Conservation (phyloP, 2,329 filamentous ascomycete genomes). For the Trichoderma cornu-damae region DNA sequence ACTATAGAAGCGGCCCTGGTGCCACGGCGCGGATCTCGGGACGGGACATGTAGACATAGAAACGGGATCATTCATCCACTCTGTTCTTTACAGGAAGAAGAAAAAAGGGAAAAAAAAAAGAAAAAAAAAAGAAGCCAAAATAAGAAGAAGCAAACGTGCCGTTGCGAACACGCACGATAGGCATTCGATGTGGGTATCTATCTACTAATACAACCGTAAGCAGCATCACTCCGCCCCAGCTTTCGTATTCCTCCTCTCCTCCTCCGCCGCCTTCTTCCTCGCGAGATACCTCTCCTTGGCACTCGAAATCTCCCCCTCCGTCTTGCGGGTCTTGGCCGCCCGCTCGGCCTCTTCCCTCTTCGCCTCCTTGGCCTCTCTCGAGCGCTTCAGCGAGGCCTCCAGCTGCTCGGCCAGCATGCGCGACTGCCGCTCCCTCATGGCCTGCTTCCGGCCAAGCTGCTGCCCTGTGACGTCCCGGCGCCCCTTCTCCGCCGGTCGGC, state of each 20-base stretch:
- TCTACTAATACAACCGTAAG: neutral
- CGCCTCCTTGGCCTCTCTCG: slow-evolving; percentile 62
- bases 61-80: slow-evolving; percentile 8
- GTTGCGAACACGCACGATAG: neutral
- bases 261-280: slow-evolving; percentile 68
- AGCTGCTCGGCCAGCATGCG: slow-evolving; percentile 75
- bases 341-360: slow-evolving; percentile 59
- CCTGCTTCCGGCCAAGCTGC: slow-evolving; percentile 51
- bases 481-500: slow-evolving; percentile 28
- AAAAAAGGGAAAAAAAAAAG: neutral
- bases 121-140: neutral
- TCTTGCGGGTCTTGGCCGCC: slow-evolving; percentile 71
- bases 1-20: slow-evolving; percentile 11
- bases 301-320: slow-evolving; percentile 66
- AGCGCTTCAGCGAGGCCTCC: slow-evolving; percentile 65
- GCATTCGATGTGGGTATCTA: slow-evolving; percentile 29
- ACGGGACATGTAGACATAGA: slow-evolving; percentile 6
- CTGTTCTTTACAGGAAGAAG: neutral
- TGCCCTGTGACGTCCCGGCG: slow-evolving; percentile 38
- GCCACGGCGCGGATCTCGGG: slow-evolving; percentile 1
- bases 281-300: slow-evolving; percentile 76
- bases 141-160: neutral
- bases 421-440: slow-evolving; percentile 69
- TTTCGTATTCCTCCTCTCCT: slow-evolving; percentile 52
- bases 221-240: slow-evolving; percentile 15